Evolutionary conservation across 352 stramenopile species (phyloP), one percentile per base, ranked within the genome.

Genomic region (Globisporangium cederbergense): DNA sequence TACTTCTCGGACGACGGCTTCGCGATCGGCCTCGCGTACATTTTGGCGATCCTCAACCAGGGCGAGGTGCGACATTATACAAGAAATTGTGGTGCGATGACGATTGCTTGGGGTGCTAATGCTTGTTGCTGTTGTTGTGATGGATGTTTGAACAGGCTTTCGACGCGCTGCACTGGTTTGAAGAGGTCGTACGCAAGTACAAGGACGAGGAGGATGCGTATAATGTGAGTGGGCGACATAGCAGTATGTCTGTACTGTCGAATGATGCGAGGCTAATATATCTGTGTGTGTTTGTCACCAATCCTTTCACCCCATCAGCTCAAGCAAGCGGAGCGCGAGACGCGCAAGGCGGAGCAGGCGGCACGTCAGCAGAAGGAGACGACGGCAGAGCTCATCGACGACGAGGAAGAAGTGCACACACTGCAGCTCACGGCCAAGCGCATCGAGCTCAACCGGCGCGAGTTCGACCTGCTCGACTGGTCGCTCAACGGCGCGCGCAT

Each of bases 1-100:
- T 98, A 98, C 70, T 98, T 98, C 65, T 93, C 90, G 11, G 94
- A 98, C 75, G 96, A 98, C 71, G 96, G 96, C 5, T 98, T 98
- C 76, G 91, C 94, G 36, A 93, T 98, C 28, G 96, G 96, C 8
- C 68, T 98, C 50, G 92, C 93, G 5, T 98, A 98, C 70, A 90
- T 98, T 25, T 77, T 98, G 8, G 85, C 90, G 28, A 95, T 97
- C 64, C 70, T 97, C 0, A 83, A 96, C 64, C 90, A 97, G 73
- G 83, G 84, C 67, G 83, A 93, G 68, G 83, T 93, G 64, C 50
- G 57, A 68, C 5, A 11, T 71, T 8, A 40, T 40, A 11, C 8
- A 40, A 40, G 11, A 13, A 68, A 43, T 18, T 36, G 3, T 55
- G 20, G 54, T 46, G 43, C 66, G 13, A 47, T 57, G 28, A 34